These are phyloP conservation scores for Mycena epipterygia DNA, from an alignment of 768 basidiomycete genomes.

Conservation along the genomic window DNA sequence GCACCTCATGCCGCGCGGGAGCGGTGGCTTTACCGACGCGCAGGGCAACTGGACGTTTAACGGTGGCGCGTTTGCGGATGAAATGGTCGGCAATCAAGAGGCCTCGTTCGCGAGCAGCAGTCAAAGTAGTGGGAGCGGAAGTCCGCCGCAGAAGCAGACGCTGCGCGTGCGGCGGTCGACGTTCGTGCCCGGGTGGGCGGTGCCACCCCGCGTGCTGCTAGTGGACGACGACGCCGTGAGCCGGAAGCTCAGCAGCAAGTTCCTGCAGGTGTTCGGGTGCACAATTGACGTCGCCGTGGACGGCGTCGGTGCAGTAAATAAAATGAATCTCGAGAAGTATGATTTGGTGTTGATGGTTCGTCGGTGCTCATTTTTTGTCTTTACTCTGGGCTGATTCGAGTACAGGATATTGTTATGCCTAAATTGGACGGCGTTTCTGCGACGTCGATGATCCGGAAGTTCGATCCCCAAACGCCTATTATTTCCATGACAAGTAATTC, in stretches of 20 bases:
- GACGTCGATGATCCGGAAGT: constrained; percentile 93
- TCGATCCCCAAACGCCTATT: constrained; percentile 95
- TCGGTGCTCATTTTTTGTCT: constrained; percentile 43
- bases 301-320: constrained; percentile 91
- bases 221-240: constrained; percentile 98
- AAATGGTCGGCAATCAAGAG: constrained; percentile 40
- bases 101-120: constrained; percentile 36
- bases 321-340: constrained; percentile 97
- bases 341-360: constrained; percentile 94
- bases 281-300: constrained; percentile 95
- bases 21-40: constrained; percentile 54
- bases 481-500: constrained; percentile 99
- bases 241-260: constrained; percentile 89
- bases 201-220: constrained; percentile 90
- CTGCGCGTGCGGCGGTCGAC: constrained; percentile 81
- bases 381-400: constrained; percentile 22
- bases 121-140: constrained; percentile 27
- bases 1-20: constrained; percentile 74
- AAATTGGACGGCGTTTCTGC: constrained; percentile 91
- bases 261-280: constrained; percentile 96
- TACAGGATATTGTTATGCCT: constrained; percentile 95
- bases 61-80: constrained; percentile 49
- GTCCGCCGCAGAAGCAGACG: constrained; percentile 58
- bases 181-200: constrained; percentile 92
- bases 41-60: constrained; percentile 77